Conservation (phyloP, 2,329 filamentous ascomycete genomes). For the Paecilomyces variotii region DNA sequence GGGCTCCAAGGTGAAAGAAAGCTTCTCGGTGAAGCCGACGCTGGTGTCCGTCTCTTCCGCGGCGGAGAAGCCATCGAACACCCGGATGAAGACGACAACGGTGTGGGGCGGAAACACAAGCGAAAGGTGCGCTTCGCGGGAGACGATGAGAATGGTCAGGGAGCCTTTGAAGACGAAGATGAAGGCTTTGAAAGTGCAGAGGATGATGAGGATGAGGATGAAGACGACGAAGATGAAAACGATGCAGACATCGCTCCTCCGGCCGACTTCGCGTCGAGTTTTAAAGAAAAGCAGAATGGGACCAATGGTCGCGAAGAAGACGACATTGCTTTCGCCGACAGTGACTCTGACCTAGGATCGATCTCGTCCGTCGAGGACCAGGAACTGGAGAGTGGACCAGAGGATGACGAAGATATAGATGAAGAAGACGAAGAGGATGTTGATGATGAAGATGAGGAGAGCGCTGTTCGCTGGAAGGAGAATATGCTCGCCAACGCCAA, state of each 20-base stretch:
- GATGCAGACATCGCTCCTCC: conserved; percentile 32
- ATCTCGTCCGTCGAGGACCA: conserved; percentile 58
- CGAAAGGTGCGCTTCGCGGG: conserved; percentile 46
- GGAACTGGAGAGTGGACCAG: conserved; percentile 42
- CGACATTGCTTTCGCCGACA: conserved; percentile 87
- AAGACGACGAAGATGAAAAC: conserved; percentile 28
- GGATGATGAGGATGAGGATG: conserved; percentile 43
- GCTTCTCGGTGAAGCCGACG: conserved; percentile 72
- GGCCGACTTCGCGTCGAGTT: conserved; percentile 35
- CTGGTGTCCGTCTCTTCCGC: conserved; percentile 78
- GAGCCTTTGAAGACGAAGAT: conserved; percentile 51
- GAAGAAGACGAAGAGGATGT: conserved; percentile 42
- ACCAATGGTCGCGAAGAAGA: conserved; percentile 51
- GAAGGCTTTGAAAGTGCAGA: conserved; percentile 42
- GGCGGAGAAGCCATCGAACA: conserved; percentile 61
- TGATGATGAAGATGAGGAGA: conserved; percentile 55
- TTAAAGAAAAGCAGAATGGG: conserved; percentile 43
- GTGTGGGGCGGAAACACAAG: conserved; percentile 48
- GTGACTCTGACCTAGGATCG: conserved; percentile 91
- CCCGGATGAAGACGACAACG: conserved; percentile 48
- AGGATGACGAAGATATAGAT: conserved; percentile 39
- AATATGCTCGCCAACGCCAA: conserved; percentile 71
- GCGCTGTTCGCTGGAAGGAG: conserved; percentile 75
- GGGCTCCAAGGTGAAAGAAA: conserved; percentile 75
- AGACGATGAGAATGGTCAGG: conserved; percentile 43